A percentile compares a stretch with the other conserved stretches of the same genome.
These are phyloP conservation scores for Triangularia verruculosa DNA, from an alignment of 2,329 filamentous ascomycete species.

Conservation along the genomic window DNA sequence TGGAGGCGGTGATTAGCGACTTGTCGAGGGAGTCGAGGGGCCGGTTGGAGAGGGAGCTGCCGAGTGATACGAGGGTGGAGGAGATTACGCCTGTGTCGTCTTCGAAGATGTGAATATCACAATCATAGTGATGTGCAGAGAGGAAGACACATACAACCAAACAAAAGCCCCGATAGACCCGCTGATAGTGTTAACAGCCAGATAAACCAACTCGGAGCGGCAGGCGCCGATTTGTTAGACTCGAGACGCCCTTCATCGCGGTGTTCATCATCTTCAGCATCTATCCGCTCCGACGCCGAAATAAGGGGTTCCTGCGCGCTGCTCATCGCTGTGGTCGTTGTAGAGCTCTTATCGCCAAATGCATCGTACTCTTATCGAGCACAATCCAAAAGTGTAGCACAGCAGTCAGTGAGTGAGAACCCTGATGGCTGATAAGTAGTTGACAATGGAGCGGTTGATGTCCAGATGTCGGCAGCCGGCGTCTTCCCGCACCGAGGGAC, in stretches of 20 bases:
- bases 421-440: not conserved
- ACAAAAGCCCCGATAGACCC: conserved; percentile 64
- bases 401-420: not conserved
- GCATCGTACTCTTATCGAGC: not conserved
- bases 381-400: not conserved
- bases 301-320: conserved; percentile 28
- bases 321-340: conserved; percentile 14
- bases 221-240: conserved; percentile 2
- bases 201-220: conserved; percentile 49
- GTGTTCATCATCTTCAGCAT: not conserved
- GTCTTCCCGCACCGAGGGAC: not conserved
- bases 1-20: conserved; percentile 68
- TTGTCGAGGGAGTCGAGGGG: conserved; percentile 62
- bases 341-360: not conserved
- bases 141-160: conserved; percentile 56
- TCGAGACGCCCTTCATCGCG: conserved; percentile 1
- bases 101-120: conserved; percentile 28
- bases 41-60: conserved; percentile 54
- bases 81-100: conserved; percentile 69
- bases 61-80: conserved; percentile 63
- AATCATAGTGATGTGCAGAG: not conserved
- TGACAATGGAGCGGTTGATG: conserved; percentile 2
- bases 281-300: conserved; percentile 6
- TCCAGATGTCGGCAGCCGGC: not conserved
- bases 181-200: conserved; percentile 62